A percentile compares a stretch with the other conserved stretches of the same genome.
These are phyloP conservation scores for Wickerhamomyces chaumierensis DNA, from an alignment of 805 yeast genomes.

Conservation along the genomic window DNA sequence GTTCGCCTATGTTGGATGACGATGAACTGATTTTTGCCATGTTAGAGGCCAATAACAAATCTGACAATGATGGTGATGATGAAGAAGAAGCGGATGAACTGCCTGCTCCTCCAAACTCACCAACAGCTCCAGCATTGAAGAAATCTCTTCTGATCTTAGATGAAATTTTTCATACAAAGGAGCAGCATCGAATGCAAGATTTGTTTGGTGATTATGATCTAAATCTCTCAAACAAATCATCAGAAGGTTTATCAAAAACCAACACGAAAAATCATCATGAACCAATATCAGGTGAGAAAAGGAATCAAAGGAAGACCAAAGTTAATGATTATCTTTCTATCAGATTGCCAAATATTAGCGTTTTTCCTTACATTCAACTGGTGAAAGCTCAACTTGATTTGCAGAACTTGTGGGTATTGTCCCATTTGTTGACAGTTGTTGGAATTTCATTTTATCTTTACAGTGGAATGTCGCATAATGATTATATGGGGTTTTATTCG, in stretches of 20 bases:
- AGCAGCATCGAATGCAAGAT: too few species aligned
- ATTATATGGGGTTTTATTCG: slow-evolving; percentile 1
- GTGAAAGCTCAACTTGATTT: slow-evolving; percentile 7
- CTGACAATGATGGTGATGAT: background rate
- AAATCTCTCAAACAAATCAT: too few species aligned
- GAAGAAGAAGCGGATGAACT: background rate
- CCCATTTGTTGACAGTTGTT: slow-evolving; percentile 13
- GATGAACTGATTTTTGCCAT: background rate
- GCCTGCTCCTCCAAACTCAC: background rate
- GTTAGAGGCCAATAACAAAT: background rate
- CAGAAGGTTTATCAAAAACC: too few species aligned
- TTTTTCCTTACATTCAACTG: background rate
- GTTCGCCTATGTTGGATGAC: too few species aligned
- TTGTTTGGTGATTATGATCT: too few species aligned
- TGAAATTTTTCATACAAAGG: too few species aligned
- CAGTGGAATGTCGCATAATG: slow-evolving; percentile 1
- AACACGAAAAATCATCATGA: background rate
- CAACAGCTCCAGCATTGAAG: background rate
- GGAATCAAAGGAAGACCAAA: background rate
- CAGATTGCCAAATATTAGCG: background rate
- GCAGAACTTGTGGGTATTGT: slow-evolving; percentile 15
- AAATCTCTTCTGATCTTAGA: background rate
- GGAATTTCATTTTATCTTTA: slow-evolving; percentile 8
- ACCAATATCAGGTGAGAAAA: too few species aligned
- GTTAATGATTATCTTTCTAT: background rate